Conservation (phyloP, 129 eudicot genomes). For the Ambrosia artemisiifolia region DNA sequence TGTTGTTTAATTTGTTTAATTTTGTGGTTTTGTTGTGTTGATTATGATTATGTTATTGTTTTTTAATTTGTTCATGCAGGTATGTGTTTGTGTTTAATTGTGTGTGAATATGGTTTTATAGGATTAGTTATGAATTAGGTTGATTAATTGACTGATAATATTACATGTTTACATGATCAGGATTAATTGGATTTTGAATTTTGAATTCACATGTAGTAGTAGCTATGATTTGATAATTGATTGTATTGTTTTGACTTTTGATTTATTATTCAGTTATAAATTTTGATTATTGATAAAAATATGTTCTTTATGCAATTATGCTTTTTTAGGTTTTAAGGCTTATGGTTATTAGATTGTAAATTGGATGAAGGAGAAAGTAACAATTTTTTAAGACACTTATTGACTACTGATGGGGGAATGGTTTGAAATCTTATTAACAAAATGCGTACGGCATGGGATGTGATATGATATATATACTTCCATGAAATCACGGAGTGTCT, state of each 20-base stretch:
- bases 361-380: not conserved
- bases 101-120: conserved; percentile 1
- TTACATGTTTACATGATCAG: conserved; percentile 15
- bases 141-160: not conserved
- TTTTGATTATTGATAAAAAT: not conserved
- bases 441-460: not conserved
- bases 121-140: conserved; percentile 35
- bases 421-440: not conserved
- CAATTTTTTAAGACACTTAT: not conserved
- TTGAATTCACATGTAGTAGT: conserved; percentile 11
- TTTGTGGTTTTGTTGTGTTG: not conserved
- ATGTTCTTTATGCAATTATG: conserved; percentile 12
- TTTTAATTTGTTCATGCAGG: conserved; percentile 19
- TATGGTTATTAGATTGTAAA: not conserved
- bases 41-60: not conserved
- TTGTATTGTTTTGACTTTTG: not conserved
- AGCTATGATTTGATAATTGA: conserved; percentile 10
- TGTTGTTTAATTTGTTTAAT: not conserved
- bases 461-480: not conserved
- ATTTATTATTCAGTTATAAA: not conserved
- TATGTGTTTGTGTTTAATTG: conserved; percentile 18
- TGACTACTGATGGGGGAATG: not conserved
- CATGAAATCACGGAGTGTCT: not conserved
- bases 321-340: conserved; percentile 26
- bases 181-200: conserved; percentile 8